Base-by-base conservation (phyloP, 2,329 filamentous ascomycete genomes). In the Xylaria sp. region DNA sequence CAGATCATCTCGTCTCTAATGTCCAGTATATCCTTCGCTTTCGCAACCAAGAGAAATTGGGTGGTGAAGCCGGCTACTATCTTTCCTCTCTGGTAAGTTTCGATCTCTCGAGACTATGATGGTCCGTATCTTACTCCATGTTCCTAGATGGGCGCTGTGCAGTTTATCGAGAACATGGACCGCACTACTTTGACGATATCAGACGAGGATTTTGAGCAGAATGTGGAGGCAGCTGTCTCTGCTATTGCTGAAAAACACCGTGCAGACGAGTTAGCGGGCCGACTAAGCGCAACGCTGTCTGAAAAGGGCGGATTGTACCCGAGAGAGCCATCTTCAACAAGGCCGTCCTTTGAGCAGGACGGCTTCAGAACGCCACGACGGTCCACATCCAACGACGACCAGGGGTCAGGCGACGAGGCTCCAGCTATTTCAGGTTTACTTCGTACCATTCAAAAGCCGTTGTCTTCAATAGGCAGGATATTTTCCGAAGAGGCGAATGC, bases 21-120 rank as follows among this genome's bases (percentile, higher is more conserved):
- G 92, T 99, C 3, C 95, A 99, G 76, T 99, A 99, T 76, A 98
- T 99, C 66, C 82, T 98, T 53, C 89, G 96, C 46, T 99, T 99
- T 80, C 88, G 95, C 53, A 97, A 98, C 72, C 95, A 97, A 76
- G 95, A 99, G 54, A 98, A 98, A 75, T 87, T 99, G 1, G 91
- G 91, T 23, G 95, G 95, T n/a, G 95, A 99, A 80, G 94, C 95
- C 13, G 95, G 95, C 11, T 99, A 99, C 77, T 99, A 99, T 76
- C 86, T 99, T 57, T 98, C 94, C 31, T 98, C 95, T 7, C 79
- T 99, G 68, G 90, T 93, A 79, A 72, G 84, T 72, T 47, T 37
- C 11, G 7, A 7, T 29, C 25, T 41, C 31, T 40, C 31, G 5
- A 3, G 21, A 46, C 64, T 19, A 62, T 47, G 2, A 1, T 38